A percentile compares a stretch with the other conserved stretches of the same genome.
phyloP scores from a whole-genome alignment of 352 stramenopile species.

The Globisporangium polare region DNA sequence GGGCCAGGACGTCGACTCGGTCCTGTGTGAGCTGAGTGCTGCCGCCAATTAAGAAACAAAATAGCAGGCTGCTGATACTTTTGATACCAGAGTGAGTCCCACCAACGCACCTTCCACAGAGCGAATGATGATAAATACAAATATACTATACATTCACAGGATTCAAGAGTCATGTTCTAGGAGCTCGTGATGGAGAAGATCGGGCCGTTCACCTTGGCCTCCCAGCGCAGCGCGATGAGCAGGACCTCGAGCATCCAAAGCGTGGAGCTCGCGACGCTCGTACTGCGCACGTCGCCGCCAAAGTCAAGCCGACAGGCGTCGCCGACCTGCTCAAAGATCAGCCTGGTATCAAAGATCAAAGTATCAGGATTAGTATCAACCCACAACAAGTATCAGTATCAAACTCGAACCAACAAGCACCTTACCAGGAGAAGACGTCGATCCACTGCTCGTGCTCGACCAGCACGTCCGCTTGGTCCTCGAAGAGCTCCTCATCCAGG shows the following conservation, averaged over 20 bases:
- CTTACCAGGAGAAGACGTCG: conserved; percentile 1
- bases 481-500: neutral
- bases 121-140: neutral
- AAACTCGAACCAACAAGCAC: neutral
- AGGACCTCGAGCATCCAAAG: conserved; percentile 69
- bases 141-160: neutral
- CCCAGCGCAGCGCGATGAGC: conserved; percentile 55
- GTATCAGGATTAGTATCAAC: neutral
- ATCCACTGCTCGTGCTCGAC: neutral
- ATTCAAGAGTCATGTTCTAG: too few species aligned
- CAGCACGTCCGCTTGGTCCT: neutral
- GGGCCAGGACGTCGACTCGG: conserved; percentile 31
- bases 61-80: neutral
- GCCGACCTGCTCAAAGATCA: conserved; percentile 35
- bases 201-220: conserved; percentile 42
- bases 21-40: conserved; percentile 20
- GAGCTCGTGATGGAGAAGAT: conserved; percentile 22
- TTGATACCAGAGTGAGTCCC: neutral
- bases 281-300: conserved; percentile 41
- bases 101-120: neutral
- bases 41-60: neutral
- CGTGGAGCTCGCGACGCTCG: conserved; percentile 30
- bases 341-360: conserved; percentile 22
- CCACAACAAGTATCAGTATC: neutral
- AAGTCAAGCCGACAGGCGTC: conserved; percentile 40